Base-by-base conservation (phyloP, 768 basidiomycete species). In the Lentinula raphanica region DNA sequence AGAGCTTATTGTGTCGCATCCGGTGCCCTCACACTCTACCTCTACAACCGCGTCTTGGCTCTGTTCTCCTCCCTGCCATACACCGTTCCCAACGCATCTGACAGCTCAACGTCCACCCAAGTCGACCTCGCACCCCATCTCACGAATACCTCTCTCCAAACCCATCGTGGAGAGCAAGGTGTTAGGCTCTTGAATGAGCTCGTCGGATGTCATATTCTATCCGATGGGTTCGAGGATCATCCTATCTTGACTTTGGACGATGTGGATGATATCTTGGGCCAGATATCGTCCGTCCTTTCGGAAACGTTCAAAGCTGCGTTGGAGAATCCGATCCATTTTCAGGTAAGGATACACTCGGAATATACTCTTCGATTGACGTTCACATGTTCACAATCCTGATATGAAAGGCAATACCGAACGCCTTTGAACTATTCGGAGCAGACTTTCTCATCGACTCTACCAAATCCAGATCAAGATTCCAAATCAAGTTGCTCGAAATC, bases 361-460 rank as follows among this genome's bases (percentile, higher is more conserved):
- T 1, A 13, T 35, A 35, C 21, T 46, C n/a, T n/a, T n/a, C n/a
- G n/a, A n/a, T 31, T 63, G 17, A 51, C 21, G 32, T 31, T 58
- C 21, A 38, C 40, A 28, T 9, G 31, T 40, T n/a, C n/a, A 36
- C 1, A 48, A 27, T 13, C 27, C 7, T 46, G 15, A 9, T 31
- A n/a, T 21, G 12, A 15, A 67, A 97, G 91, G 81, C 90, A 1
- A 69, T 94, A 21, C 87, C 91, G 1, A 98, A 98, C 67, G 92
- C 91, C 0, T 98, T 98, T 66, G 96, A 98, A 68, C 81, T 98
- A 15, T 98, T 87, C 66, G 97, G 97, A 0, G 81, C 90, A n/a
- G 97, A 99, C 69, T 89, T 99, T 59, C 76, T 98, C 13, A 80
- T 98, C 58, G 79, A 49, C 19, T 36, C 55, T 13, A 62, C 53